phyloP scores from a whole-genome alignment of 495 filamentous ascomycete genomes.

The Cercophora sp. region DNA sequence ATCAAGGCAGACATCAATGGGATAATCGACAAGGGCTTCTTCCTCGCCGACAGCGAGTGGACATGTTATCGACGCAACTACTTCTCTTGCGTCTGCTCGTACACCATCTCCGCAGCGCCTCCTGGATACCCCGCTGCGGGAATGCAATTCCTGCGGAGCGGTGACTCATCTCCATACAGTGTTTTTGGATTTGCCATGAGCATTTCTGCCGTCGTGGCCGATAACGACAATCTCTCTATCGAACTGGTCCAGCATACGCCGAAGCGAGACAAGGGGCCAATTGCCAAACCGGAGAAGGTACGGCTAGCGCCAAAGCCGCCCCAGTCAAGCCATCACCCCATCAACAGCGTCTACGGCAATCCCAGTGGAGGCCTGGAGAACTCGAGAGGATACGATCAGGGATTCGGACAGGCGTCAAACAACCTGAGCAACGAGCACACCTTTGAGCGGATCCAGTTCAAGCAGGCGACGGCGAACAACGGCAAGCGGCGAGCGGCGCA shows the following conservation, averaged over 20 bases:
- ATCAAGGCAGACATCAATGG: constrained; percentile 76
- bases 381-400: constrained; percentile 37
- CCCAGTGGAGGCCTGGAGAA: constrained; percentile 36
- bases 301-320: constrained; percentile 64
- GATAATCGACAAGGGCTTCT: constrained; percentile 91
- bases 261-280: constrained; percentile 89
- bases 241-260: constrained; percentile 93
- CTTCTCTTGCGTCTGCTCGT: constrained; percentile 83
- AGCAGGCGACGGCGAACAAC: constrained; percentile 93
- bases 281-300: constrained; percentile 69
- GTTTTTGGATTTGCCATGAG: constrained; percentile 73
- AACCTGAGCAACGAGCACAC: constrained; percentile 56
- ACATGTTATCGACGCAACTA: constrained; percentile 96
- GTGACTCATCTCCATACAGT: constrained; percentile 39
- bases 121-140: constrained; percentile 34
- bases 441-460: constrained; percentile 96
- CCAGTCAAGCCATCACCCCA: constrained; percentile 40
- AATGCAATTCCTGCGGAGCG: constrained; percentile 39
- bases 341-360: constrained; percentile 30
- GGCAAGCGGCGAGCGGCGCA: constrained; percentile 88
- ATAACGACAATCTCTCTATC: constrained; percentile 68
- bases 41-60: constrained; percentile 81
- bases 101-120: constrained; percentile 55
- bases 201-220: constrained; percentile 83
- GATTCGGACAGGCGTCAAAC: constrained; percentile 35